Base-by-base conservation (phyloP, 164 flowering plant species). In the Kalanchoe fedtschenkoi region DNA sequence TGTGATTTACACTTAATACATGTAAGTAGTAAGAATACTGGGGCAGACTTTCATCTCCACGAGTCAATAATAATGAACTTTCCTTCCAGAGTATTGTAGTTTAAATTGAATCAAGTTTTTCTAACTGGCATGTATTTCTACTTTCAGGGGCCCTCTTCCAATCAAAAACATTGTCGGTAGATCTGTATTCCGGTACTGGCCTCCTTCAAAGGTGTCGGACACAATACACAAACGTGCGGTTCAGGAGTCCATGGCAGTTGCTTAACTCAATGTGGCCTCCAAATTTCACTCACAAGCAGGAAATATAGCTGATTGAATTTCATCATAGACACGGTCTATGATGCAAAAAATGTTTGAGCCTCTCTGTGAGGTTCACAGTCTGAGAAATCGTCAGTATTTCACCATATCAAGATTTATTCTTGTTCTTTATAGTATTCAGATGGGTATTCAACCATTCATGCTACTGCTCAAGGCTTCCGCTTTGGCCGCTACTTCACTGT, bases 61-160 rank as follows among this genome's bases (percentile, higher is more conserved):
- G 58, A 55, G 24, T 21, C 9, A 17, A 55, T 0, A 16, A 2
- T 1, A 22, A 15, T 61, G 32, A 26, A 26, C 33, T 37, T n/a
- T 24, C 8, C 13, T 26, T 43, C 6, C 38, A 29, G 16, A 16
- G 16, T 6, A 7, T 4, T 24, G 5, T 41, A 35, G 29, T 19
- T 33, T 28, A 11, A 34, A 14, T 32, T 39, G 34, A 13, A 32
- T 17, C 3, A 28, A 15, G 41, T 59, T 29, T 41, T 54, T 26
- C 35, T 53, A 15, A 56, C 63, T 43, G 64, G 38, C 21, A 65
- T 37, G 5, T 51, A n/a, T 38, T 64, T 21, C 34, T 24, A 1
- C 72, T 65, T 79, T 51, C 88, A 93, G 98, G 98, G 98, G 98
- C 63, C 98, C 98, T 0, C 87, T 93, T 62, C 98, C 98, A 9